Conservation (phyloP, 2,329 filamentous ascomycete species). For the Ophiostoma quercus region DNA sequence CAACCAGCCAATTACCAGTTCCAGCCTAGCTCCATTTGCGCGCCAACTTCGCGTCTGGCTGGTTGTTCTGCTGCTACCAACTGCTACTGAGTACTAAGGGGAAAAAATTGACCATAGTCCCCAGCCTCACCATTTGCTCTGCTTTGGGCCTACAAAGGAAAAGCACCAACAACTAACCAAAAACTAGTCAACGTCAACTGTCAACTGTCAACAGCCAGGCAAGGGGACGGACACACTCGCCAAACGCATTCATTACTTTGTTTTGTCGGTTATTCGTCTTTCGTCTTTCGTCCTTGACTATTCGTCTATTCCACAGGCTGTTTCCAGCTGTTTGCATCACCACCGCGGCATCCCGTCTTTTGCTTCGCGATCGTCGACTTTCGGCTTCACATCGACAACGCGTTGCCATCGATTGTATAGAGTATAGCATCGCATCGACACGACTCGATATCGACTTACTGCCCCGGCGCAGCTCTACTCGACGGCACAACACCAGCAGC, state of each 20-base stretch:
- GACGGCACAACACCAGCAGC: slow-evolving; percentile 3
- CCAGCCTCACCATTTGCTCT: slow-evolving; percentile 20
- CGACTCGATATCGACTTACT: background rate
- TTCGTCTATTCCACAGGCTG: too few relatives aligned
- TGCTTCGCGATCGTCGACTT: slow-evolving; percentile 7
- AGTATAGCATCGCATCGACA: background rate
- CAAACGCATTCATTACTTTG: background rate
- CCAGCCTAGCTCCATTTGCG: slow-evolving; percentile 30
- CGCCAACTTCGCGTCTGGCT: slow-evolving; percentile 30
- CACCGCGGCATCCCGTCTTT: slow-evolving; percentile 14
- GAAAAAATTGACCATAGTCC: slow-evolving; percentile 23
- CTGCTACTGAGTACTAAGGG: slow-evolving; percentile 6
- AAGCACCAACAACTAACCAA: background rate
- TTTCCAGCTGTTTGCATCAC: background rate
- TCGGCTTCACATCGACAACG: slow-evolving; percentile 5
- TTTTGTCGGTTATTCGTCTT: background rate
- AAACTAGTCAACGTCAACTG: slow-evolving; percentile 8
- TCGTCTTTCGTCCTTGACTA: background rate
- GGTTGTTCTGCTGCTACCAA: background rate
- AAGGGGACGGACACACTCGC: background rate
- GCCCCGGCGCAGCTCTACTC: background rate
- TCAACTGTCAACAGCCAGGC: background rate
- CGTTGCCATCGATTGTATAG: background rate
- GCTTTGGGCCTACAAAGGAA: slow-evolving; percentile 10
- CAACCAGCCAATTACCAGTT: slow-evolving; percentile 17